Evolutionary conservation across 495 filamentous ascomycete species (phyloP).

Genomic region (Daldinia grandis): DNA sequence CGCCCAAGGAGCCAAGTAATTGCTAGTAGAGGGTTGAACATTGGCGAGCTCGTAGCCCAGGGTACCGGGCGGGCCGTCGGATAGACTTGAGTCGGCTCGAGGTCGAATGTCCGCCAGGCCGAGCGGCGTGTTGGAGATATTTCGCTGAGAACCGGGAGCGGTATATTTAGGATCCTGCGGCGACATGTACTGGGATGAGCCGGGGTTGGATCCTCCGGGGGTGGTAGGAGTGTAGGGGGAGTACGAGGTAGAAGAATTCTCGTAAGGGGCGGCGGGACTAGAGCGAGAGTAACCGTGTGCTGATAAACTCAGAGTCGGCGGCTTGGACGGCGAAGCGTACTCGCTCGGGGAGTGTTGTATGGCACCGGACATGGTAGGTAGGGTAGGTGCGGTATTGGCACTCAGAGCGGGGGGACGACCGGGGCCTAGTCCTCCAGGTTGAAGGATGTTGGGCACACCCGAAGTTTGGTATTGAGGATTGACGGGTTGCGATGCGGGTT

Average conservation of each 20-base stretch:
- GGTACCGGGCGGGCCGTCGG: slow-evolving; percentile 67
- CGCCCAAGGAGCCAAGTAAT: slow-evolving; percentile 94
- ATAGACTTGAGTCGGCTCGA: slow-evolving; percentile 75
- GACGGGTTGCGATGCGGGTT: slow-evolving; percentile 51
- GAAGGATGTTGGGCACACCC: slow-evolving; percentile 73
- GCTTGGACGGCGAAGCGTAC: slow-evolving; percentile 71
- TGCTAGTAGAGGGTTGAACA: slow-evolving; percentile 67
- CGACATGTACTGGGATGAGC: slow-evolving; percentile 69
- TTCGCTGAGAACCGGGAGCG: slow-evolving; percentile 74
- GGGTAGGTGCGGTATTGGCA: slow-evolving; percentile 72
- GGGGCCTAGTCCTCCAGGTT: slow-evolving; percentile 63
- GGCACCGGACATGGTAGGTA: slow-evolving; percentile 68
- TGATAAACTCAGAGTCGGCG: slow-evolving; percentile 66
- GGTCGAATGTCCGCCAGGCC: slow-evolving; percentile 91
- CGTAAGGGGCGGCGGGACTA: slow-evolving; percentile 74
- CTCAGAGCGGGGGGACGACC: slow-evolving; percentile 72
- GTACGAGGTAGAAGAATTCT: slow-evolving; percentile 70
- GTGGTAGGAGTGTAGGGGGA: slow-evolving; percentile 72
- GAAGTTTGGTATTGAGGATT: slow-evolving; percentile 66
- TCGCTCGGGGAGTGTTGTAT: slow-evolving; percentile 66
- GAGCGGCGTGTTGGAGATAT: slow-evolving; percentile 82
- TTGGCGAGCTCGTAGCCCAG: slow-evolving; percentile 63
- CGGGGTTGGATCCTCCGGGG: slow-evolving; percentile 61
- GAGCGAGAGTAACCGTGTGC: slow-evolving; percentile 78
- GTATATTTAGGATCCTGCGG: slow-evolving; percentile 71